Conservation (phyloP, 2,329 filamentous ascomycete species). For the Colletotrichum sp. region DNA sequence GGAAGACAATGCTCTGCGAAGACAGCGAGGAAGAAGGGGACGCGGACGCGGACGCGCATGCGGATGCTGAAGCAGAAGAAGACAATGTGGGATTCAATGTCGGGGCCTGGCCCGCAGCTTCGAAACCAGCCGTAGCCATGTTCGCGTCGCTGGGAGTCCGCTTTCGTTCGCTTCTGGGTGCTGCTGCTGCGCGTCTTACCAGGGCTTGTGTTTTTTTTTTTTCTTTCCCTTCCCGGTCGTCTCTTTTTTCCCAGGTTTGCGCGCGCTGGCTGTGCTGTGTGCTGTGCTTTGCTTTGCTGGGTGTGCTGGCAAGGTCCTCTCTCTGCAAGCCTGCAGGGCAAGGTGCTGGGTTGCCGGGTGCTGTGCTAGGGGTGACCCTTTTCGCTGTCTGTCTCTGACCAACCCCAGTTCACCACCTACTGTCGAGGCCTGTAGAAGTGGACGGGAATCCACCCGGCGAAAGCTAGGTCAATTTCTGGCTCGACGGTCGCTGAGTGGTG, state of each 20-base stretch:
- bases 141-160: conserved; percentile 14
- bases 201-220: background rate
- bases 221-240: background rate
- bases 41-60: conserved; percentile 13
- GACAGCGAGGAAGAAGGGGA: conserved; percentile 14
- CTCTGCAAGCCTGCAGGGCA: background rate
- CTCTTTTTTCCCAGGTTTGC: background rate
- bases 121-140: conserved; percentile 20
- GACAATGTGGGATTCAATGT: conserved; percentile 16
- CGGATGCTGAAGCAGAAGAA: conserved; percentile 7
- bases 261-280: background rate
- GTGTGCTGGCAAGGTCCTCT: background rate
- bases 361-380: background rate
- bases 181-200: background rate
- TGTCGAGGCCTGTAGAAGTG: background rate
- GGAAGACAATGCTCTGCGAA: conserved; percentile 6
- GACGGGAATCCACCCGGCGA: conserved; percentile 1
- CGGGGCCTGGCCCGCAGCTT: conserved; percentile 21
- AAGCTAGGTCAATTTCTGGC: background rate
- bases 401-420: background rate
- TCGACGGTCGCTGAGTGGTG: background rate
- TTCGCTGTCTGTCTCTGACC: conserved; percentile 10
- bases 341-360: background rate
- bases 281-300: background rate
- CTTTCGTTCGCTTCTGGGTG: conserved; percentile 11